Conservation (phyloP, 2,329 filamentous ascomycete genomes). For the Phyllosticta ampelicida region DNA sequence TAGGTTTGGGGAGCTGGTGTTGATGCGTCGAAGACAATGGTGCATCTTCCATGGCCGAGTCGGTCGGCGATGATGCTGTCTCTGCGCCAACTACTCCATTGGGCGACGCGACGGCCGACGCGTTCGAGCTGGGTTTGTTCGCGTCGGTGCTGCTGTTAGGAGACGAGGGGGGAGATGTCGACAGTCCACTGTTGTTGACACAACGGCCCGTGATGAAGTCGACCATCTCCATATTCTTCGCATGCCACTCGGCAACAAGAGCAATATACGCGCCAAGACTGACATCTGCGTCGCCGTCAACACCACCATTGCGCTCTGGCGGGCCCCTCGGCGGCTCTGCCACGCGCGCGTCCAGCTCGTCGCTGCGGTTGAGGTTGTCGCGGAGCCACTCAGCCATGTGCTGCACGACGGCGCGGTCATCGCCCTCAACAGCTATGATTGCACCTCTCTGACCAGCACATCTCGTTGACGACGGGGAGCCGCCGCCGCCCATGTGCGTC, state of each 20-base stretch:
- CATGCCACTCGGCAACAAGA: conserved; percentile 64
- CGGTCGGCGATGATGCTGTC: background rate
- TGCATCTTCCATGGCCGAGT: conserved; percentile 12
- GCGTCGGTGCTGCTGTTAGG: background rate
- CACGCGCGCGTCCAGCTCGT: conserved; percentile 40
- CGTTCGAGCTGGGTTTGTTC: background rate
- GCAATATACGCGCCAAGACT: conserved; percentile 49
- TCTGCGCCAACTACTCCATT: background rate
- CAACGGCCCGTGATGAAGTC: conserved; percentile 37
- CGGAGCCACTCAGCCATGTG: conserved; percentile 56
- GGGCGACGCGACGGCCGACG: background rate
- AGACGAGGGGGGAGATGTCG: background rate
- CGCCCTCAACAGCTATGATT: conserved; percentile 74
- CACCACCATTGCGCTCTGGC: conserved; percentile 20
- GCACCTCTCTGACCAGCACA: conserved; percentile 52
- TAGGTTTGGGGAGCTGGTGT: conserved; percentile 44
- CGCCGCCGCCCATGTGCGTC: background rate
- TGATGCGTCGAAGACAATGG: conserved; percentile 8
- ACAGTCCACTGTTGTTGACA: background rate
- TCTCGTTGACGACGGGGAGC: background rate
- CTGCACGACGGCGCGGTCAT: conserved; percentile 51
- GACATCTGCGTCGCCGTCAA: conserved; percentile 14
- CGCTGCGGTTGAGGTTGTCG: conserved; percentile 40
- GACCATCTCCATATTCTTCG: conserved; percentile 60
- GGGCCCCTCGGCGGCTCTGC: conserved; percentile 37